Evolutionary conservation across 345 rosid genomes (phyloP).

Genomic region (Eucalyptus globulus): DNA sequence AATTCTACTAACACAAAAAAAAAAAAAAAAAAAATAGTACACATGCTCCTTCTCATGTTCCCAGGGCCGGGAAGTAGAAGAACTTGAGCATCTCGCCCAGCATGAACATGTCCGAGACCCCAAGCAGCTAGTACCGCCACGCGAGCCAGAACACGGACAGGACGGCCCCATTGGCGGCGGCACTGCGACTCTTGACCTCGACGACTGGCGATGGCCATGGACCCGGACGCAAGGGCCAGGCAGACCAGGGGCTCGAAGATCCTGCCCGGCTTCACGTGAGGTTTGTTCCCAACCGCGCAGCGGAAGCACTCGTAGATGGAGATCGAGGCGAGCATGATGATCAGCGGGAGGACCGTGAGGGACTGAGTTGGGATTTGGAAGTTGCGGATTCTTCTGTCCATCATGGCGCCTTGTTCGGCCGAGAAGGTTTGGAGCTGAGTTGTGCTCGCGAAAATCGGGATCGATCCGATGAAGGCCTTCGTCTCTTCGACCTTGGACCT

Average conservation of each 20-base stretch:
- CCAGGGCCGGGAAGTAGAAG: conserved; percentile 35
- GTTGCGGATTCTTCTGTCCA: conserved; percentile 21
- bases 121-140: conserved; percentile 28
- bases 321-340: conserved; percentile 26
- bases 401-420: conserved; percentile 35
- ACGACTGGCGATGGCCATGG: conserved; percentile 42
- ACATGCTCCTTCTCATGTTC: conserved; percentile 22
- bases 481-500: conserved; percentile 21
- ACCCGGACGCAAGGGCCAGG: conserved; percentile 22
- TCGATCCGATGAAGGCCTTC: conserved; percentile 27
- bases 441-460: conserved; percentile 45
- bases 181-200: conserved; percentile 15
- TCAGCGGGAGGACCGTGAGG: conserved; percentile 21
- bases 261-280: neutral
- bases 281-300: neutral
- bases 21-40: conserved; percentile 5
- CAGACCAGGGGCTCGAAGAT: conserved; percentile 17
- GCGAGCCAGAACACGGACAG: conserved; percentile 45
- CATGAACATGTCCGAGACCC: conserved; percentile 37
- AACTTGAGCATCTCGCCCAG: conserved; percentile 56
- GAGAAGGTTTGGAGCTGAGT: conserved; percentile 51
- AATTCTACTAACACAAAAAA: neutral
- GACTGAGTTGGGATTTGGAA: conserved; percentile 44
- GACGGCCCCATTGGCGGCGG: neutral
- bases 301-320: conserved; percentile 17